Base-by-base conservation (phyloP, 257 asterid species). In the Gardenia jasminoides region DNA sequence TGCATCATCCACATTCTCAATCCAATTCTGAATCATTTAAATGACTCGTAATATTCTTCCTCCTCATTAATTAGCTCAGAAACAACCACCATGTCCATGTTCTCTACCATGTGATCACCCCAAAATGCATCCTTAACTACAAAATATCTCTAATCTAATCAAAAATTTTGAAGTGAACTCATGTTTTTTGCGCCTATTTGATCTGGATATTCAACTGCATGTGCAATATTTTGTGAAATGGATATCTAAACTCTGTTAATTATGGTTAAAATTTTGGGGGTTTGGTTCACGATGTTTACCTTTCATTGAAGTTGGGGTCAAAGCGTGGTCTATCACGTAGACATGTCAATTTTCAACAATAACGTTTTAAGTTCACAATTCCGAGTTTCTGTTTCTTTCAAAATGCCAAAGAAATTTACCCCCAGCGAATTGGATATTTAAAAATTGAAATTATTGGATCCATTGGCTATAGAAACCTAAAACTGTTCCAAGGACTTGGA, bases 91-190 rank as follows among this genome's bases (percentile, higher is more conserved):
- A 87, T 79, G 87, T 88, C 62, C 92, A 88, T 79, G 87, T 88
- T 86, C 86, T 86, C 79, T 71, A 73, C 90, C 91, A 87, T 84
- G 92, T 91, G 97, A 82, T 39, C 81, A 75, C 88, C 54, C 77
- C 68, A 78, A 76, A 75, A 73, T 74, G 84, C 80, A 80, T 82
- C 82, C 76, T 70, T 76, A 78, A 52, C 39, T 16, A 19, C 11
- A 52, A 30, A 73, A 73, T 72, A 80, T 67, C 69, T 69, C 67
- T 16, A 54, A 52, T 0, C 7, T 1, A 16, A 15, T 7, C 54
- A 12, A 50, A 24, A 59, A 6, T 56, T 56, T 56, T 56, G 22
- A 56, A 56, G 26, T 56, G 2, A 54, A 43, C 43, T 4, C 44
- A 3, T 36, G 2, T 36, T 36, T 6, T 16, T 6, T 13, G 15